These are phyloP conservation scores for Fistulinella cinereoalba DNA, from an alignment of 1,284 basidiomycete genomes.

Conservation along the genomic window DNA sequence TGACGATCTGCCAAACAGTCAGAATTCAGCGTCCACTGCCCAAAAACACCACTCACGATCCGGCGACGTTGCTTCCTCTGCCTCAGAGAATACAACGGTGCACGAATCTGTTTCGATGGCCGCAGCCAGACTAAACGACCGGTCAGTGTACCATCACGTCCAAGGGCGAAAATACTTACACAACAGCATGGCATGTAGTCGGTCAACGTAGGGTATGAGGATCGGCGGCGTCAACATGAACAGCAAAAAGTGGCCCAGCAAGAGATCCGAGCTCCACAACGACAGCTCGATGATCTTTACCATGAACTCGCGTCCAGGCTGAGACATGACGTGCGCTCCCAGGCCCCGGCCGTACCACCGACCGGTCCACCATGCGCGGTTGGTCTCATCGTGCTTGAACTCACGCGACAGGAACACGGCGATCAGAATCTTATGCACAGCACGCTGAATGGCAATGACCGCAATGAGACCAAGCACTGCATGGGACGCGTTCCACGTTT, in stretches of 20 bases:
- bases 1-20: constrained; percentile 50
- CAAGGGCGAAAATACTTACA: constrained; percentile 57
- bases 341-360: constrained; percentile 94
- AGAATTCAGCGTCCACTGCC: constrained; percentile 5
- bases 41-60: constrained; percentile 59
- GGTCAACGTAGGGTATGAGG: constrained; percentile 85
- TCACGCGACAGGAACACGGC: constrained; percentile 91
- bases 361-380: constrained; percentile 98
- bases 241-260: constrained; percentile 78
- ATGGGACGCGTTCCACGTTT: constrained; percentile 94
- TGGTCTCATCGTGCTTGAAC: constrained; percentile 96
- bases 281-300: constrained; percentile 98
- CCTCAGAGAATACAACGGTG: constrained; percentile 93
- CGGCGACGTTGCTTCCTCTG: constrained; percentile 88
- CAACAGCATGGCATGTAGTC: constrained; percentile 86
- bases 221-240: constrained; percentile 83
- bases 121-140: constrained; percentile 72
- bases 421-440: constrained; percentile 91
- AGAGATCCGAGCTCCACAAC: constrained; percentile 91
- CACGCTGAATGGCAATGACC: constrained; percentile 85
- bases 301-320: constrained; percentile 92
- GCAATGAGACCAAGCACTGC: constrained; percentile 87
- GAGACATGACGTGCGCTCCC: constrained; percentile 84
- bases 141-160: constrained; percentile 6
- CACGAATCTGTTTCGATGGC: constrained; percentile 90